Evolutionary conservation across 352 stramenopile species (phyloP).

Genomic region (Globisporangium sylvaticum): DNA sequence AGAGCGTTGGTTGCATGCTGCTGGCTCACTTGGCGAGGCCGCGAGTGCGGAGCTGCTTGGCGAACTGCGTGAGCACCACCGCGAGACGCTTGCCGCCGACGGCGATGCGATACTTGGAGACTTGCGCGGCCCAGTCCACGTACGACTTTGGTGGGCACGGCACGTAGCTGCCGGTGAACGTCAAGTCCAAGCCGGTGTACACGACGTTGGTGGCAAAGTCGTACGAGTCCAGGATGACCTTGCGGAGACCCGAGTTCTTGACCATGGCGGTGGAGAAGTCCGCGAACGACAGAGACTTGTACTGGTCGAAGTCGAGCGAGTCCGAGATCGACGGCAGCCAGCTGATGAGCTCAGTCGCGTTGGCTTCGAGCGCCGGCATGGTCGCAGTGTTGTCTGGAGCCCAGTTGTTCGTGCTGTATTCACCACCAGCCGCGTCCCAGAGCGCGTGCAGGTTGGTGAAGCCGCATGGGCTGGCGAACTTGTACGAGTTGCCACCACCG

Average conservation of each 20-base stretch:
- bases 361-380: conserved; percentile 17
- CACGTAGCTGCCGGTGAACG: conserved; percentile 11
- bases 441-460: conserved; percentile 65
- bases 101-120: conserved; percentile 47
- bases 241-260: conserved; percentile 20
- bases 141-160: conserved; percentile 28
- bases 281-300: conserved; percentile 29
- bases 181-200: conserved; percentile 38
- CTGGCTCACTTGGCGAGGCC: conserved; percentile 26
- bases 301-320: conserved; percentile 36
- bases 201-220: conserved; percentile 33
- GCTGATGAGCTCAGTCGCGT: conserved; percentile 46
- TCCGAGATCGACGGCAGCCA: conserved; percentile 30
- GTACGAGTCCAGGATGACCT: conserved; percentile 45
- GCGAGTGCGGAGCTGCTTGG: conserved; percentile 35
- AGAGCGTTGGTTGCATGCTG: background rate
- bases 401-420: conserved; percentile 59
- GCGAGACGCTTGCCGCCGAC: conserved; percentile 48
- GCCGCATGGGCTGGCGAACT: conserved; percentile 39
- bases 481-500: conserved; percentile 54
- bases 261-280: conserved; percentile 32
- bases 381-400: conserved; percentile 15
- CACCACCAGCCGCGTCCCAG: conserved; percentile 51
- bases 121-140: conserved; percentile 22
- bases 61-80: conserved; percentile 54